Percentiles rank a stretch among this genome's conserved stretches.
Conservation (phyloP, 495 filamentous ascomycete genomes). For the Parachaetomium inaequale region DNA sequence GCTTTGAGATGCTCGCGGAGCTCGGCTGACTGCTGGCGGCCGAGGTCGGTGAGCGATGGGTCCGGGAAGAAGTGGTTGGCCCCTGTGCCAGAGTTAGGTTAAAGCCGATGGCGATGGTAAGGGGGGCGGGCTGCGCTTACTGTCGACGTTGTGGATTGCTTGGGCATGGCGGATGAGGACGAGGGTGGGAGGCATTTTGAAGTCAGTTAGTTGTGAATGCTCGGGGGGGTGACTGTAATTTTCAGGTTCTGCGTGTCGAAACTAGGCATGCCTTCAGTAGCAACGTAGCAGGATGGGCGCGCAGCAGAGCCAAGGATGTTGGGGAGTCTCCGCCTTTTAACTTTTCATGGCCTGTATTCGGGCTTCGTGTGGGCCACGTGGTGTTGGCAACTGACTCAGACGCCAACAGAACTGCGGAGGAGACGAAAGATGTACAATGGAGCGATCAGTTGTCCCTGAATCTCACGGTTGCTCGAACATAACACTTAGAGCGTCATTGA, state of each 20-base stretch:
- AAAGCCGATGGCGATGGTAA: slow-evolving; percentile 15
- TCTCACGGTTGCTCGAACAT: no score
- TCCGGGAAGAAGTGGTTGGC: slow-evolving; percentile 29
- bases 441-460: no score
- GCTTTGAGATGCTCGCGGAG: slow-evolving; percentile 40
- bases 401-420: no score
- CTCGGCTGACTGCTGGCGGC: slow-evolving; percentile 45
- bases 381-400: background rate
- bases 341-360: background rate
- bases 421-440: no score
- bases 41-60: slow-evolving; percentile 49
- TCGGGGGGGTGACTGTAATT: no score
- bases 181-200: slow-evolving; percentile 49
- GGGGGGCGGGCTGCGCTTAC: slow-evolving; percentile 21
- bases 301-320: background rate
- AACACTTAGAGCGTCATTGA: no score
- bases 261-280: background rate
- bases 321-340: background rate
- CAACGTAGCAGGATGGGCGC: background rate
- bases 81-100: background rate
- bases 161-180: slow-evolving; percentile 56
- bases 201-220: no score
- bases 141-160: slow-evolving; percentile 48
- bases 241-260: background rate
- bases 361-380: background rate